Conservation (phyloP, 176 grass and related monocot species). For the Areca catechu region DNA sequence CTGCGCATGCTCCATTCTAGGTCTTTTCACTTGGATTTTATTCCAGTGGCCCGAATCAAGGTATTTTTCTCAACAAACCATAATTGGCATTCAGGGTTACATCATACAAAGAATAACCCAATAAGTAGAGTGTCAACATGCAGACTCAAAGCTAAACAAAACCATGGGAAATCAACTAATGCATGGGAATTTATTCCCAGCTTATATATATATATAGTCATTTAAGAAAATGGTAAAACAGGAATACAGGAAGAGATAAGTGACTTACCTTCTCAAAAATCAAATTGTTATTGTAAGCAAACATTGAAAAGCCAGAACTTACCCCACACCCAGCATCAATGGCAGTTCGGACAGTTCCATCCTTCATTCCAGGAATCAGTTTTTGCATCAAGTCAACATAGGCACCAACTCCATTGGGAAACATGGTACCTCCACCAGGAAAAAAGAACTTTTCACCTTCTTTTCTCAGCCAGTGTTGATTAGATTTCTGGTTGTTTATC, state of each 20-base stretch:
- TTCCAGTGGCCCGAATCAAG: too few species aligned
- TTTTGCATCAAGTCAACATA: conserved; percentile 68
- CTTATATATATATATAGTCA: too few species aligned
- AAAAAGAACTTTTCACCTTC: conserved; percentile 80
- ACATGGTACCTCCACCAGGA: conserved; percentile 95
- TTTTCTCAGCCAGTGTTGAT: conserved; percentile 93
- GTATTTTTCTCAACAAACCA: too few species aligned
- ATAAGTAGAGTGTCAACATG: background rate
- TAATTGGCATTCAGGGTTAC: too few species aligned
- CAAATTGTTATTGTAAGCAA: too few species aligned
- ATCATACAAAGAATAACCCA: too few species aligned
- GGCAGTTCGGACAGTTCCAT: conserved; percentile 71
- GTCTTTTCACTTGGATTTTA: too few species aligned
- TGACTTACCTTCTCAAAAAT: too few species aligned
- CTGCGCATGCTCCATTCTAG: too few species aligned
- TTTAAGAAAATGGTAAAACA: too few species aligned
- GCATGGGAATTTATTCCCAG: too few species aligned
- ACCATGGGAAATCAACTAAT: background rate
- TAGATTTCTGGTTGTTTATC: conserved; percentile 99
- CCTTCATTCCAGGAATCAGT: conserved; percentile 69
- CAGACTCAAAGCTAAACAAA: background rate
- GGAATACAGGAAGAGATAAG: too few species aligned
- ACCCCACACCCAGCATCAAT: conserved; percentile 95
- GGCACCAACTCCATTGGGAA: conserved; percentile 74
- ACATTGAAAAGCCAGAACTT: background rate